These are phyloP conservation scores for Aeschynomene evenia DNA, from an alignment of 306 rosid species.

Conservation along the genomic window DNA sequence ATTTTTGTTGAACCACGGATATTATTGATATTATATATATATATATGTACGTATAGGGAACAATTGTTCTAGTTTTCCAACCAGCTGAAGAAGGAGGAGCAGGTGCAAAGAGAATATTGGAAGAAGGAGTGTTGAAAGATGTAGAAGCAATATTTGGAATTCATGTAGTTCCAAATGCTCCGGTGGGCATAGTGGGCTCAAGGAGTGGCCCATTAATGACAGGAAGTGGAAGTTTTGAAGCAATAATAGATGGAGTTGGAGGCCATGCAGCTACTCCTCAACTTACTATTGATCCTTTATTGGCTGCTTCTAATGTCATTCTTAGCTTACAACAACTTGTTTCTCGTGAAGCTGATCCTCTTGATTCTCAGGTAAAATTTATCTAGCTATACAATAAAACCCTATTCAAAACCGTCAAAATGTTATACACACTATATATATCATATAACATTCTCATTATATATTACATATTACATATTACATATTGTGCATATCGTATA, in stretches of 20 bases:
- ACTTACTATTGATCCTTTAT: neutral
- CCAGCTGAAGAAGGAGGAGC: conserved; percentile 3
- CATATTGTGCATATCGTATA: no score
- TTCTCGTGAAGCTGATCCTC: neutral
- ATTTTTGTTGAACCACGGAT: no score
- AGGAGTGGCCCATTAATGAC: conserved; percentile 59
- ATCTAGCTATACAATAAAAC: no score
- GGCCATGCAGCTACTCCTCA: conserved; percentile 38
- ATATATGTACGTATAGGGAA: no score
- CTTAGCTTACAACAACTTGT: neutral
- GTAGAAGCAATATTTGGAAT: conserved; percentile 29
- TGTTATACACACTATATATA: no score
- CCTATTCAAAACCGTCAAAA: no score
- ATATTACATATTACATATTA: no score
- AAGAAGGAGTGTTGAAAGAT: neutral
- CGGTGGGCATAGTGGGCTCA: conserved; percentile 54
- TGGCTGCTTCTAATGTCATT: neutral
- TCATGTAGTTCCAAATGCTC: conserved; percentile 41
- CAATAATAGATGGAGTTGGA: conserved; percentile 64
- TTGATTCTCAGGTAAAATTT: neutral
- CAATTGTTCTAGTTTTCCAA: neutral
- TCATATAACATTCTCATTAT: no score
- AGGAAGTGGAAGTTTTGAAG: conserved; percentile 69
- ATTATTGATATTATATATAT: no score
- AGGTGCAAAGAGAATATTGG: neutral